A percentile compares a stretch with the other conserved stretches of the same genome.
phyloP scores from a whole-genome alignment of 2,329 filamentous ascomycete species.

The Phoma sp. region DNA sequence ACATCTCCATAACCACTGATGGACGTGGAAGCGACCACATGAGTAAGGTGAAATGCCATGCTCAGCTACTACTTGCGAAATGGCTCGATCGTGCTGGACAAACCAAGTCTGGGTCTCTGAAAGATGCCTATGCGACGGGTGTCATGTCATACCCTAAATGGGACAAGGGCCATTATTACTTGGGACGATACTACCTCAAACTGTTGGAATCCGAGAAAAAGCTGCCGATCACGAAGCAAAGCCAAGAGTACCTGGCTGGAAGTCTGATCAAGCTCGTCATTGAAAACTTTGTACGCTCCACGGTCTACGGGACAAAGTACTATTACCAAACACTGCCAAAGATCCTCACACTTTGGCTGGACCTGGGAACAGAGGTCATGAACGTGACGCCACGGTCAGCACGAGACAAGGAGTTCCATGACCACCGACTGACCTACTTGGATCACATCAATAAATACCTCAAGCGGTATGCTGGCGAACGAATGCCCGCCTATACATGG shows the following conservation, averaged over 20 bases:
- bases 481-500: slow-evolving; percentile 77
- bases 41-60: slow-evolving; percentile 73
- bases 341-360: slow-evolving; percentile 91
- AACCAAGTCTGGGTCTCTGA: slow-evolving; percentile 81
- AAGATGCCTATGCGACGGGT: slow-evolving; percentile 75
- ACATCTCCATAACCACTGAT: slow-evolving; percentile 47
- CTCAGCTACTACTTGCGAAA: slow-evolving; percentile 88
- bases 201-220: slow-evolving; percentile 86
- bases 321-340: slow-evolving; percentile 93
- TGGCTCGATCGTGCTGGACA: slow-evolving; percentile 97
- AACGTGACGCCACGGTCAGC: slow-evolving; percentile 27
- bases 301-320: slow-evolving; percentile 91
- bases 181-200: slow-evolving; percentile 97
- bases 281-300: slow-evolving; percentile 88
- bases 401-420: slow-evolving; percentile 40
- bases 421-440: slow-evolving; percentile 37
- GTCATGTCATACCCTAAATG: slow-evolving; percentile 73
- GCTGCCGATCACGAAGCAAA: slow-evolving; percentile 76
- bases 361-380: slow-evolving; percentile 77
- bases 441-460: slow-evolving; percentile 67
- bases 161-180: slow-evolving; percentile 97
- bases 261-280: slow-evolving; percentile 88
- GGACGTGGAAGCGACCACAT: slow-evolving; percentile 50
- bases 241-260: slow-evolving; percentile 66
- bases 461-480: slow-evolving; percentile 73